phyloP scores from a whole-genome alignment of 2,329 filamentous ascomycete species.

The Phyllosticta citribraziliensis region DNA sequence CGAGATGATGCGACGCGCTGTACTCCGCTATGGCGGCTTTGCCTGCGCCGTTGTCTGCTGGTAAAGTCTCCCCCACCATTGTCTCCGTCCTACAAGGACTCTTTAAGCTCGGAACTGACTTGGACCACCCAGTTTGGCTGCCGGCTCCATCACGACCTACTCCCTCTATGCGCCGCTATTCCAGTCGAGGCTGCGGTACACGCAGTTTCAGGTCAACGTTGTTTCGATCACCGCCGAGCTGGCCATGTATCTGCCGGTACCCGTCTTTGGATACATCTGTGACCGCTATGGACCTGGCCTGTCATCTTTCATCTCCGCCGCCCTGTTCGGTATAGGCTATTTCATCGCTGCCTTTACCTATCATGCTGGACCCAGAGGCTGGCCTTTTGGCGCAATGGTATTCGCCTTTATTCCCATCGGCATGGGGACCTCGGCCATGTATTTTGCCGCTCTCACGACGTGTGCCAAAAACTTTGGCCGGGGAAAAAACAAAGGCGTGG shows the following conservation, averaged over 20 bases:
- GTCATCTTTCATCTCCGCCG: slow-evolving; percentile 60
- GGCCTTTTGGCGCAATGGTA: slow-evolving; percentile 76
- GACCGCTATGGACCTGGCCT: slow-evolving; percentile 76
- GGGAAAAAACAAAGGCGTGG: slow-evolving; percentile 77
- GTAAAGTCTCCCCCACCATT: background rate
- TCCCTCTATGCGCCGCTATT: slow-evolving; percentile 89
- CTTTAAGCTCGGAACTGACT: background rate
- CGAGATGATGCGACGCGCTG: slow-evolving; percentile 42
- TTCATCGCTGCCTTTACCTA: slow-evolving; percentile 74
- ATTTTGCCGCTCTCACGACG: slow-evolving; percentile 81
- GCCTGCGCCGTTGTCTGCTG: slow-evolving; percentile 51
- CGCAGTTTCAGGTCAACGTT: slow-evolving; percentile 84
- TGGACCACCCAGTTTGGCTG: slow-evolving; percentile 50
- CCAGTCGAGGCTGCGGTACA: slow-evolving; percentile 76
- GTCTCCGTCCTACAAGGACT: background rate
- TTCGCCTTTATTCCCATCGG: slow-evolving; percentile 76
- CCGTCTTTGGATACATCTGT: slow-evolving; percentile 80
- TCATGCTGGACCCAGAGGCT: slow-evolving; percentile 47
- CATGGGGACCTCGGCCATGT: slow-evolving; percentile 77
- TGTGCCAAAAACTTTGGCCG: slow-evolving; percentile 97
- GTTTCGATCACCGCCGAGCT: slow-evolving; percentile 81
- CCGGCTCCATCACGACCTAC: slow-evolving; percentile 86
- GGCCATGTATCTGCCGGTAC: slow-evolving; percentile 85
- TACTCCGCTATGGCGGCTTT: slow-evolving; percentile 47
- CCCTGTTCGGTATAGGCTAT: slow-evolving; percentile 74